These are phyloP conservation scores for Schizochytrium sp. DNA, from an alignment of 108 stramenopile genomes.

Conservation along the genomic window DNA sequence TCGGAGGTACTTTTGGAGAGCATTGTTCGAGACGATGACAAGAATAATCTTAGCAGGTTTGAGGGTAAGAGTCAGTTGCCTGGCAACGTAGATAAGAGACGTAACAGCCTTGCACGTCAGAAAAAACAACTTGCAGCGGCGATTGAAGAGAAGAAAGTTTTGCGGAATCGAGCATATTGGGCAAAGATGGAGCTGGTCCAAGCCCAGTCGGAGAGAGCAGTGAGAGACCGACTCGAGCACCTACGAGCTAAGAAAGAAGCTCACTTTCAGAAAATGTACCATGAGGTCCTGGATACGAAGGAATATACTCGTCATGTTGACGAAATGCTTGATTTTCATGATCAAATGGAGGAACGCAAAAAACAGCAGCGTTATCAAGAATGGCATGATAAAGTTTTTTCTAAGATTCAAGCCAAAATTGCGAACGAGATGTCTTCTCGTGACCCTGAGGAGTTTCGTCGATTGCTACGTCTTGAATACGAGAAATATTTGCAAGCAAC, in stretches of 20 bases:
- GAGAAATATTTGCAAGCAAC: constrained; percentile 69
- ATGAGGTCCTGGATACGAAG: constrained; percentile 23
- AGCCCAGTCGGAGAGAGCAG: constrained; percentile 27
- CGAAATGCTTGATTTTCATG: constrained; percentile 22
- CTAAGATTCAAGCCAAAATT: constrained; percentile 56
- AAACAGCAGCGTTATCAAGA: constrained; percentile 61
- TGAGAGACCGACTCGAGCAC: constrained; percentile 49
- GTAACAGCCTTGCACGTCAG: not conserved
- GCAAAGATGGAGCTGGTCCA: not conserved
- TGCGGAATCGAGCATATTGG: constrained; percentile 51
- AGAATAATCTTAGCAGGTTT: not conserved
- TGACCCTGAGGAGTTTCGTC: constrained; percentile 51
- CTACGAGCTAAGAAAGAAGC: constrained; percentile 41
- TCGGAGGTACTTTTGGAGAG: too few relatives aligned
- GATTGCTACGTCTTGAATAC: constrained; percentile 56
- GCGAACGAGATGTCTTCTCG: not conserved
- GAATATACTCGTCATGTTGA: constrained; percentile 51
- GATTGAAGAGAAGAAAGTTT: constrained; percentile 28
- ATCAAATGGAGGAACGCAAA: constrained; percentile 49
- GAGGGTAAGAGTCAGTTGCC: not conserved
- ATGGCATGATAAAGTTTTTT: constrained; percentile 63
- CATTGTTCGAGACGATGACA: not conserved
- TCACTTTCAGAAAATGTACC: constrained; percentile 44
- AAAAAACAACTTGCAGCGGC: constrained; percentile 5
- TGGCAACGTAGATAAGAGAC: not conserved